Evolutionary conservation across 768 basidiomycete species (phyloP), one percentile per base, ranked within the genome.

Genomic region (Paxillus rubicundulus): DNA sequence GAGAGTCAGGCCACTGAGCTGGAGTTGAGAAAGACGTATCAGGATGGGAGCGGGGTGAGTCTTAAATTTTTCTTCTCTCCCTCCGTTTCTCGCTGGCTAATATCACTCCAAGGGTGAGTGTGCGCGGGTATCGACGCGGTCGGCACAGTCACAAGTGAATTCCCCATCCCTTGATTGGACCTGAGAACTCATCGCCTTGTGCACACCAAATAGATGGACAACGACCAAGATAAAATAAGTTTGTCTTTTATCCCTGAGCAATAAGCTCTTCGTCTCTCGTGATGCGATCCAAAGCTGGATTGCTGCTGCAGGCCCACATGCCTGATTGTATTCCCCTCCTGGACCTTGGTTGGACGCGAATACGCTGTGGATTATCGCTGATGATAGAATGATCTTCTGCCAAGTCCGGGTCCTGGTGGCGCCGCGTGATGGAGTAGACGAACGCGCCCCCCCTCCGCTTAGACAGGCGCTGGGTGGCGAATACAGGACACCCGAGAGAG

Each of bases 101-200:
- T 7, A 12, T 38, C 20, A 13, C 18, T 42, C 13, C 1, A 14
- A 66, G 64, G 49, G 44, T 28, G 47, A 43, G 13, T 64, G 61
- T 36, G 10, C 52, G 6, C 50, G 64, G 12, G 49, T 61, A 6
- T 66, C 54, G 0, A 14, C 55, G 1, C 49, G n/a, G 2, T 66
- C 62, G 14, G 50, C 61, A 0, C 55, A 54, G 30, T 65, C 64
- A 10, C 62, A 61, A 52, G 64, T 59, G 21, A 4, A 56, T 47
- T 16, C 5, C 17, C 21, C 6, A 4, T 43, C 7, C 32, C 9
- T 39, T 27, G 61, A 41, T 46, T 54, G 16, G 27, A 34, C 6
- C 3, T 17, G 37, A 18, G 17, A 4, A 9, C 9, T 34, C 10
- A 13, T 37, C 6, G 10, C 18, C 12, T 21, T 21, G 9, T 9